A percentile compares a stretch with the other conserved stretches of the same genome.
phyloP scores from a whole-genome alignment of 768 basidiomycete species.

The Filobasidium floriforme region DNA sequence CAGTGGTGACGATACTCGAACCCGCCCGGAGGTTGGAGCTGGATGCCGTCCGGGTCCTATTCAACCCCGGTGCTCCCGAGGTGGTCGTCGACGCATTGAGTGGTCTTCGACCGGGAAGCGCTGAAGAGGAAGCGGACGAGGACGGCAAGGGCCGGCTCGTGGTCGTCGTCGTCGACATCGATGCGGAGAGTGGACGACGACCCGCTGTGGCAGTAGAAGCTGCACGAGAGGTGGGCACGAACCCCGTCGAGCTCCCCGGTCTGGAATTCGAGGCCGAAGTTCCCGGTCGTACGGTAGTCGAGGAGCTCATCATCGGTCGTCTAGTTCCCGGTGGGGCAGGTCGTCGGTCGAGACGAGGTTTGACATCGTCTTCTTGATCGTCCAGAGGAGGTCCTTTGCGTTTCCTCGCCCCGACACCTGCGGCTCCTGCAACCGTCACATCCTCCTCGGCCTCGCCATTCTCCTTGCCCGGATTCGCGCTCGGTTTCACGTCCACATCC shows the following conservation, averaged over 20 bases:
- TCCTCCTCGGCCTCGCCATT: not conserved
- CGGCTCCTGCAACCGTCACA: not conserved
- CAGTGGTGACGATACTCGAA: not conserved
- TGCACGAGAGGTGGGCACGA: not conserved
- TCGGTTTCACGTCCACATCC: not conserved
- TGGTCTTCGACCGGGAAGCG: not conserved
- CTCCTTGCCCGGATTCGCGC: not conserved
- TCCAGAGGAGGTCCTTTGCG: slow-evolving; percentile 11
- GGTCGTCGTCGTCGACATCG: slow-evolving; percentile 5
- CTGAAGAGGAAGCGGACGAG: not conserved
- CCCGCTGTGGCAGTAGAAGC: not conserved
- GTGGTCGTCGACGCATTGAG: not conserved
- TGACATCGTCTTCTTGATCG: too few species aligned
- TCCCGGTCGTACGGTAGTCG: not conserved
- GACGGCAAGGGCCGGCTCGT: not conserved
- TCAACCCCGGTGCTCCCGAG: not conserved
- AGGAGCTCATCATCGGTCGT: not conserved
- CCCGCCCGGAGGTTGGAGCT: slow-evolving; percentile 13
- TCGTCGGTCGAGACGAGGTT: too few species aligned
- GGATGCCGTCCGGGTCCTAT: slow-evolving; percentile 8
- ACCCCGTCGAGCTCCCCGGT: slow-evolving; percentile 11
- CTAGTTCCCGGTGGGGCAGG: too few species aligned
- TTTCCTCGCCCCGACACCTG: slow-evolving; percentile 4
- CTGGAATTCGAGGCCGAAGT: slow-evolving; percentile 10
- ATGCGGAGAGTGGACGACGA: slow-evolving; percentile 9